A percentile compares a stretch with the other conserved stretches of the same genome.
Conservation (phyloP, 768 basidiomycete genomes). For the Leccinum variicolor region DNA sequence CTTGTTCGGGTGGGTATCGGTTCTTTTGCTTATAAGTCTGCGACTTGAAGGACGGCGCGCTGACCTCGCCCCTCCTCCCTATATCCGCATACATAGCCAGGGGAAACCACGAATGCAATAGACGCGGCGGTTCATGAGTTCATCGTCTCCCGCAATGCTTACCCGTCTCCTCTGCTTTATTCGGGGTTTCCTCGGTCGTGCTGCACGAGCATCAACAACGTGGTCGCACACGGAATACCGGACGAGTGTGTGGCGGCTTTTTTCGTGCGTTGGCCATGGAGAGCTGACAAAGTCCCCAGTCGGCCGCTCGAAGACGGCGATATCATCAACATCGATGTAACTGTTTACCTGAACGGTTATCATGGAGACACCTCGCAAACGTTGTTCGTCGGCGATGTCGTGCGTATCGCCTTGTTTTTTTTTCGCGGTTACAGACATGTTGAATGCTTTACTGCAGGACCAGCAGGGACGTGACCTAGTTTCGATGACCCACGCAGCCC, state of each 20-base stretch:
- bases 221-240: conserved; percentile 86
- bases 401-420: conserved; percentile 30
- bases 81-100: conserved; percentile 41
- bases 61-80: background rate
- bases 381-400: conserved; percentile 78
- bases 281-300: conserved; percentile 38
- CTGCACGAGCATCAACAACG: conserved; percentile 78
- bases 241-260: conserved; percentile 62
- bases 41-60: background rate
- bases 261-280: background rate
- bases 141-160: conserved; percentile 66
- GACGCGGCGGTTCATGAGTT: conserved; percentile 71
- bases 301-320: conserved; percentile 80
- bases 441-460: conserved; percentile 47
- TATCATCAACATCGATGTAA: conserved; percentile 86
- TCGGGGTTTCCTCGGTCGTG: conserved; percentile 48
- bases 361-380: conserved; percentile 90
- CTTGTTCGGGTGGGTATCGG: conserved; percentile 45
- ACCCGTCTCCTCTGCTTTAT: conserved; percentile 84
- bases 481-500: conserved; percentile 55
- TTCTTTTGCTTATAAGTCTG: background rate
- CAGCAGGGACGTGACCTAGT: conserved; percentile 64
- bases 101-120: conserved; percentile 70
- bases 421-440: background rate
- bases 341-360: conserved; percentile 77